phyloP scores from a whole-genome alignment of 257 asterid species.

The Nicotiana undulata region DNA sequence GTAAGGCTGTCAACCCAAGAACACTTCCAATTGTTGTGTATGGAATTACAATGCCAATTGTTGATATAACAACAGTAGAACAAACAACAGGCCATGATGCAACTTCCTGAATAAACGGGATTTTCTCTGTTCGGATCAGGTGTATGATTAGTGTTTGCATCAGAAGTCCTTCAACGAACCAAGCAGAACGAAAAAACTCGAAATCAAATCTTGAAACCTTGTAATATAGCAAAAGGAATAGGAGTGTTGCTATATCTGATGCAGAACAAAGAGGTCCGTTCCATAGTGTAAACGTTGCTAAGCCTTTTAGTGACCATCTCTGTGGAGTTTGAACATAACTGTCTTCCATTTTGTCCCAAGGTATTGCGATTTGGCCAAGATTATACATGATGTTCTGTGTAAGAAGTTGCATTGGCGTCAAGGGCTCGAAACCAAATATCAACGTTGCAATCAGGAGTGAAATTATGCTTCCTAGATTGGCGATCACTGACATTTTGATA shows the following conservation, averaged over 20 bases:
- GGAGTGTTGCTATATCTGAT: conserved; percentile 6
- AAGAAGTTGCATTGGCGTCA: conserved; percentile 17
- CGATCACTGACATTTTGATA: conserved; percentile 16
- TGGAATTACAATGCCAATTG: conserved; percentile 14
- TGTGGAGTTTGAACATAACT: conserved; percentile 8
- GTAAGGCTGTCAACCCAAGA: conserved; percentile 2
- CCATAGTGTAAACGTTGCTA: conserved; percentile 12
- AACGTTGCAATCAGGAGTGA: conserved; percentile 9
- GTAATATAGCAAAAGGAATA: conserved; percentile 6
- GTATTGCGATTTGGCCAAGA: conserved; percentile 15
- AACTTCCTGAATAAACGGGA: conserved; percentile 16
- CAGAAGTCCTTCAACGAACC: conserved; percentile 18
- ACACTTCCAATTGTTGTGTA: conserved; percentile 9
- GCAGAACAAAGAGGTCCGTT: conserved; percentile 13
- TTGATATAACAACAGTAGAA: conserved; percentile 17
- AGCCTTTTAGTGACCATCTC: conserved; percentile 18
- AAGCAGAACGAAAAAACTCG: conserved; percentile 7
- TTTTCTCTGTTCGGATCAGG: conserved; percentile 15
- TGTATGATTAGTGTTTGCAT: conserved; percentile 22
- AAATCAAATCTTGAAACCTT: background rate
- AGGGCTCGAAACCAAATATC: conserved; percentile 1
- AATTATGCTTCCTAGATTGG: conserved; percentile 19
- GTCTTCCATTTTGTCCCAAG: conserved; percentile 24
- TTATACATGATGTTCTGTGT: conserved; percentile 13
- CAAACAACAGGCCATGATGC: conserved; percentile 20